Percentiles rank a stretch among this genome's conserved stretches.
Conservation (phyloP, 2,329 filamentous ascomycete species). For the Colletotrichum endophyticum region DNA sequence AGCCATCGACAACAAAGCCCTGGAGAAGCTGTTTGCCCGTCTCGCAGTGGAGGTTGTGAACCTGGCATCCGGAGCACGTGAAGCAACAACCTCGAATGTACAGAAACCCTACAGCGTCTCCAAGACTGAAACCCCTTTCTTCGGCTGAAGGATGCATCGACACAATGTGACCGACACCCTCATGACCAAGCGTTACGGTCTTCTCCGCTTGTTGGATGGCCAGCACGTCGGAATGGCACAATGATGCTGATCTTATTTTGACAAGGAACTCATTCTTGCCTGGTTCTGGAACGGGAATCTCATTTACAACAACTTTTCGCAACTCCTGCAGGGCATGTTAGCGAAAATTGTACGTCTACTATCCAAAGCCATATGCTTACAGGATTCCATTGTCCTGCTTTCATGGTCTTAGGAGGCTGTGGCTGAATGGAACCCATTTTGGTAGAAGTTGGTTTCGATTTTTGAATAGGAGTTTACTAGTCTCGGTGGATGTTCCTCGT, state of each 20-base stretch:
- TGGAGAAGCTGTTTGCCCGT: conserved; percentile 41
- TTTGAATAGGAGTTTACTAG: neutral
- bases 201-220: conserved; percentile 26
- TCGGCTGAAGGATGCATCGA: conserved; percentile 37
- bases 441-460: neutral
- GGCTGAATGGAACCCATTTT: neutral
- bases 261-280: conserved; percentile 43
- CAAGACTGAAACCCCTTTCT: conserved; percentile 42
- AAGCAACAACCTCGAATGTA: conserved; percentile 51
- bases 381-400: conserved; percentile 24
- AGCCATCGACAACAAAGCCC: conserved; percentile 48
- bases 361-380: conserved; percentile 3
- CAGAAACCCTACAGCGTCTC: conserved; percentile 49
- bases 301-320: conserved; percentile 38
- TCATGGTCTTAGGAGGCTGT: conserved; percentile 12
- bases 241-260: conserved; percentile 37
- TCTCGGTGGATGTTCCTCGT: neutral
- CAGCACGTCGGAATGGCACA: conserved; percentile 37
- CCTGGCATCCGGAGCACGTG: conserved; percentile 49
- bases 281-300: conserved; percentile 46
- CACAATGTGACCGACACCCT: conserved; percentile 49
- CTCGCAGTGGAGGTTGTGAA: conserved; percentile 46
- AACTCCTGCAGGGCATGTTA: conserved; percentile 16
- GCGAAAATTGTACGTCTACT: neutral
- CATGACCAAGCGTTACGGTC: conserved; percentile 42